phyloP scores from a whole-genome alignment of 1,284 basidiomycete species.

The Wolfiporia cocos region DNA sequence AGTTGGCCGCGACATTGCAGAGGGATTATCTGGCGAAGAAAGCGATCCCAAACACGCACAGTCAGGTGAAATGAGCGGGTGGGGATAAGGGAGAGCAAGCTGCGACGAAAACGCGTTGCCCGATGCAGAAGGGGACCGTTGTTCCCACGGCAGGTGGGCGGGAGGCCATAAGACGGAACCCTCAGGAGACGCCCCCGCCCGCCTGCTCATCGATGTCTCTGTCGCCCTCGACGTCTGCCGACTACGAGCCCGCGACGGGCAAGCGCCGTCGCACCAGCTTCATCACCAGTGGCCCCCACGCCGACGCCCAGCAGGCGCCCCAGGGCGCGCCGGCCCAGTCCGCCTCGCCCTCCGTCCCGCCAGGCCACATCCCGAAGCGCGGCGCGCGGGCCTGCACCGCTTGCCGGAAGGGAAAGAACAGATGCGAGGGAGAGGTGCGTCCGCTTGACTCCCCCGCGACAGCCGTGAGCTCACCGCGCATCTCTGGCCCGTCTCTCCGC shows the following conservation, averaged over 20 bases:
- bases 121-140: too few species aligned
- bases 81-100: too few species aligned
- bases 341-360: slow-evolving; percentile 14
- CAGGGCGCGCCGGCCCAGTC: slow-evolving; percentile 16
- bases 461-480: slow-evolving; percentile 25
- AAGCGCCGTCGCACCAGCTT: slow-evolving; percentile 28
- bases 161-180: too few species aligned
- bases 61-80: too few species aligned
- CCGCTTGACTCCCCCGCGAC: slow-evolving; percentile 15
- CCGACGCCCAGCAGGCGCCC: slow-evolving; percentile 15
- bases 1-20: too few species aligned
- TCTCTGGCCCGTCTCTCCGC: slow-evolving; percentile 50
- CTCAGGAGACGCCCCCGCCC: too few species aligned
- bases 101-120: too few species aligned
- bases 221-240: slow-evolving; percentile 28
- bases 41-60: too few species aligned
- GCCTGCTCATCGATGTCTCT: slow-evolving; percentile 29
- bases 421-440: slow-evolving; percentile 82
- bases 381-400: slow-evolving; percentile 76
- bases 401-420: slow-evolving; percentile 87
- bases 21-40: too few species aligned
- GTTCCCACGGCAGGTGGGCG: too few species aligned
- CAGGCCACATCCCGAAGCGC: slow-evolving; percentile 68
- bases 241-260: slow-evolving; percentile 20
- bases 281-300: slow-evolving; percentile 14